These are phyloP conservation scores for Aristolochia contorta DNA, from an alignment of 164 flowering plant genomes.

Conservation along the genomic window DNA sequence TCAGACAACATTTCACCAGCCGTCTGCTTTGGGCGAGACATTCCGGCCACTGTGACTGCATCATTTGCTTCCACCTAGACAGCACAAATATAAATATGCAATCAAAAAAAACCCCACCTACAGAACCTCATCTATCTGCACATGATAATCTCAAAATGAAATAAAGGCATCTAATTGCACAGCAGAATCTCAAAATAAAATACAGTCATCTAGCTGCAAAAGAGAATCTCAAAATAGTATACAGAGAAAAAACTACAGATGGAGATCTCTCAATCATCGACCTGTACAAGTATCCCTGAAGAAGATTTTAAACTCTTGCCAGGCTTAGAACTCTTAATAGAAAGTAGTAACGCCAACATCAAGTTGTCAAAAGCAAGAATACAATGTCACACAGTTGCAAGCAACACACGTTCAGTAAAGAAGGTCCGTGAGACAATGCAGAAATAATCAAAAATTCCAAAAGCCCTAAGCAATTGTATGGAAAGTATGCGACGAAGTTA, in stretches of 20 bases:
- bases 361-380: no score
- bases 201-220: neutral
- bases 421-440: no score
- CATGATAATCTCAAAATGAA: neutral
- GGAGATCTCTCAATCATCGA: no score
- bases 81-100: neutral
- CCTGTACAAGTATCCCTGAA: neutral
- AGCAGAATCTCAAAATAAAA: neutral
- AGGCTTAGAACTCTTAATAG: no score
- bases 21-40: conserved; percentile 81
- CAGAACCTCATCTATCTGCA: neutral
- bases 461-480: no score
- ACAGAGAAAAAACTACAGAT: neutral
- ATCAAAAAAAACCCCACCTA: neutral
- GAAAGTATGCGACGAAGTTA: no score
- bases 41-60: conserved; percentile 85
- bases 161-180: neutral
- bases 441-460: no score
- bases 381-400: no score
- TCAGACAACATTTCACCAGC: conserved; percentile 76
- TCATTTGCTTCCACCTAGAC: conserved; percentile 90
- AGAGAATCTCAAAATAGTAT: neutral
- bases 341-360: no score
- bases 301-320: neutral
- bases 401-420: no score